Percentiles rank a stretch among this genome's conserved stretches.
Conservation (phyloP, 148 eudicot genomes). For the Fagopyrum esculentum region DNA sequence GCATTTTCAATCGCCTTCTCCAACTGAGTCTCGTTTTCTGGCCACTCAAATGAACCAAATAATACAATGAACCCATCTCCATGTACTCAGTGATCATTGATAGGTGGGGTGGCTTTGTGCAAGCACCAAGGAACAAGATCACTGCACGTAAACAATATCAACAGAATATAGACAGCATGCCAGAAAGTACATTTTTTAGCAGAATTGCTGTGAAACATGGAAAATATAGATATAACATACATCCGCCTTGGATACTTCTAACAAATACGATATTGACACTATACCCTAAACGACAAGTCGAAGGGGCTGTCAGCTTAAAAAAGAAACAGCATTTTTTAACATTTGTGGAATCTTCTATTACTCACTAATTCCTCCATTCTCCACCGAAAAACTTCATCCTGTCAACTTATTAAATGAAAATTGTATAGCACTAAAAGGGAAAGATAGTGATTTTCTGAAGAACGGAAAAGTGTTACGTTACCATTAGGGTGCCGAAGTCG, state of each 20-base stretch:
- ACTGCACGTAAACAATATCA: slow-evolving; percentile 32
- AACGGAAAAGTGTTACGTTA: slow-evolving; percentile 21
- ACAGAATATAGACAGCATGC: too few relatives aligned
- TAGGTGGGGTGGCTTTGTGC: slow-evolving; percentile 86
- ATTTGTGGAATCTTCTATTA: not conserved
- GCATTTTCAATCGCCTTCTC: slow-evolving; percentile 89
- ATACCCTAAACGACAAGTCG: not conserved
- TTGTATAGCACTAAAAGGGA: not conserved
- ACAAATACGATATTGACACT: not conserved
- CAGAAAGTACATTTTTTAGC: too few relatives aligned
- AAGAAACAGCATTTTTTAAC: not conserved
- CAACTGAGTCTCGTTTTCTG: slow-evolving; percentile 95
- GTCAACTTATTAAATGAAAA: not conserved
- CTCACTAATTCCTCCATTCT: not conserved
- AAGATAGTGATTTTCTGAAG: not conserved
- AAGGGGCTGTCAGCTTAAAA: not conserved
- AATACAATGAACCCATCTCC: slow-evolving; percentile 99
- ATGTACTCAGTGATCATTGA: slow-evolving; percentile 98
- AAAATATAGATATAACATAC: too few relatives aligned
- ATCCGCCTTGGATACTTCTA: not conserved
- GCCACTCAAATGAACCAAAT: slow-evolving; percentile 85
- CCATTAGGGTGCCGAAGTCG: slow-evolving; percentile 99
- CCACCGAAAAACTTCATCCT: not conserved
- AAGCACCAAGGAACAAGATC: slow-evolving; percentile 93
- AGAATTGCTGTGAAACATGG: too few relatives aligned